These are phyloP conservation scores for Arthroderma uncinatum DNA, from an alignment of 2,329 filamentous ascomycete species.

Conservation along the genomic window DNA sequence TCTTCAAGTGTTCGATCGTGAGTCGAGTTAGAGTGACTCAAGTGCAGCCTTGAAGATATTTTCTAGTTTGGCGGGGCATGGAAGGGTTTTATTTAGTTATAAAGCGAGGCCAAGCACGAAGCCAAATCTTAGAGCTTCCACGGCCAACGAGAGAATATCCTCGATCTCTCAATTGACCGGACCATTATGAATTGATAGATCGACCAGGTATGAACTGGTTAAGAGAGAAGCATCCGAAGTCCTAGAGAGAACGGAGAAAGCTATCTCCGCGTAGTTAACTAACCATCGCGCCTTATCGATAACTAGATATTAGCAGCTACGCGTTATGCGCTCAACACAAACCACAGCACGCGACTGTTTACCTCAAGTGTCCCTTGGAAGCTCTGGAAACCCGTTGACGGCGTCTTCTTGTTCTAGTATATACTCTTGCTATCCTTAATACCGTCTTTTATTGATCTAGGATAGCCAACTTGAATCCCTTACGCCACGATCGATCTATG, in stretches of 20 bases:
- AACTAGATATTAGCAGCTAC: not conserved
- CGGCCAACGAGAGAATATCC: too few relatives aligned
- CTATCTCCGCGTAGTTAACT: not conserved
- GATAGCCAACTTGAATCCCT: not conserved
- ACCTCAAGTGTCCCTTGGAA: not conserved
- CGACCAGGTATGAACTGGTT: not conserved
- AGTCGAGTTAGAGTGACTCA: not conserved
- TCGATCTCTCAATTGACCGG: too few relatives aligned
- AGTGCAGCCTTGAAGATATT: too few relatives aligned
- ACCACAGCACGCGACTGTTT: not conserved
- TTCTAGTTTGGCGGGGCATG: too few relatives aligned
- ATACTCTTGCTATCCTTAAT: not conserved
- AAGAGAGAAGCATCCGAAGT: not conserved
- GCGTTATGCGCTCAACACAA: not conserved
- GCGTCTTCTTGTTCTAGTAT: not conserved
- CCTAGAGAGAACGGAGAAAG: not conserved
- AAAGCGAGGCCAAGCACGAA: too few relatives aligned
- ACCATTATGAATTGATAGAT: not conserved
- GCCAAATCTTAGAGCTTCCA: too few relatives aligned
- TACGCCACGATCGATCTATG: not conserved
- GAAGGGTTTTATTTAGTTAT: too few relatives aligned
- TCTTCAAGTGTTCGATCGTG: not conserved
- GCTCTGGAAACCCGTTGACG: not conserved
- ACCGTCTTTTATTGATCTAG: not conserved
- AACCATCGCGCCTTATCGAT: not conserved